Conservation (phyloP, 2,329 filamentous ascomycete genomes). For the Paraphaeosphaeria minitans region DNA sequence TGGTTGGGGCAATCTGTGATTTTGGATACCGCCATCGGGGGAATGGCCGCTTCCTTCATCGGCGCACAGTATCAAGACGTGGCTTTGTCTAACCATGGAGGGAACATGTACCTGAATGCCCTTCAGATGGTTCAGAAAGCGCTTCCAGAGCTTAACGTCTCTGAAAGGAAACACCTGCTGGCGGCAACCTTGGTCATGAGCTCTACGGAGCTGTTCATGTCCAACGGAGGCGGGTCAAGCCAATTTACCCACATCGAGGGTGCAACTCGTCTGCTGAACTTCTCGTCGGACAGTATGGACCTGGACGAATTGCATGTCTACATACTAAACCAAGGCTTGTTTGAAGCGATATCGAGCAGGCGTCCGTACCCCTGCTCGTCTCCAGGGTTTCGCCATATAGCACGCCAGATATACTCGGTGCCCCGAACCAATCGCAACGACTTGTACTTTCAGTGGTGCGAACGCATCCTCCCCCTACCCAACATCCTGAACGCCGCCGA, state of each 20-base stretch:
- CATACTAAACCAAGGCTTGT: slow-evolving; percentile 25
- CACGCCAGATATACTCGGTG: slow-evolving; percentile 16
- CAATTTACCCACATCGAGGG: slow-evolving; percentile 27
- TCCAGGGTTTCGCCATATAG: slow-evolving; percentile 13
- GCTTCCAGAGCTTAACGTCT: slow-evolving; percentile 16
- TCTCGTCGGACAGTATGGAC: slow-evolving; percentile 10
- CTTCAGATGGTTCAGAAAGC: slow-evolving; percentile 25
- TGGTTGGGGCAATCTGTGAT: slow-evolving; percentile 25
- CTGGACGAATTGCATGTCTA: slow-evolving; percentile 25
- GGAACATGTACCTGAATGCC: slow-evolving; percentile 22
- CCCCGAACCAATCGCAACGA: slow-evolving; percentile 17
- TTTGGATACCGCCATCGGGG: slow-evolving; percentile 27
- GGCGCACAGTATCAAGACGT: slow-evolving; percentile 24
- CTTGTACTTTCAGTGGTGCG: slow-evolving; percentile 24
- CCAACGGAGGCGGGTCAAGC: slow-evolving; percentile 21
- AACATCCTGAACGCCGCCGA: slow-evolving; percentile 22
- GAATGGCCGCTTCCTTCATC: slow-evolving; percentile 23
- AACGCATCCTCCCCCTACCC: slow-evolving; percentile 23
- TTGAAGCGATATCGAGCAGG: slow-evolving; percentile 20
- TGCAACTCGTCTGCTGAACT: slow-evolving; percentile 20
- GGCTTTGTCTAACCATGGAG: slow-evolving; percentile 15
- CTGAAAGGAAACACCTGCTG: slow-evolving; percentile 18
- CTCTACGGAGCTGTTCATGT: slow-evolving; percentile 26
- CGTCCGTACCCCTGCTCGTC: slow-evolving; percentile 20
- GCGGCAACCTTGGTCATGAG: slow-evolving; percentile 28